A percentile compares a stretch with the other conserved stretches of the same genome.
Evolutionary conservation across 306 rosid species (phyloP).

Genomic region (Trichosanthes cucumerina): DNA sequence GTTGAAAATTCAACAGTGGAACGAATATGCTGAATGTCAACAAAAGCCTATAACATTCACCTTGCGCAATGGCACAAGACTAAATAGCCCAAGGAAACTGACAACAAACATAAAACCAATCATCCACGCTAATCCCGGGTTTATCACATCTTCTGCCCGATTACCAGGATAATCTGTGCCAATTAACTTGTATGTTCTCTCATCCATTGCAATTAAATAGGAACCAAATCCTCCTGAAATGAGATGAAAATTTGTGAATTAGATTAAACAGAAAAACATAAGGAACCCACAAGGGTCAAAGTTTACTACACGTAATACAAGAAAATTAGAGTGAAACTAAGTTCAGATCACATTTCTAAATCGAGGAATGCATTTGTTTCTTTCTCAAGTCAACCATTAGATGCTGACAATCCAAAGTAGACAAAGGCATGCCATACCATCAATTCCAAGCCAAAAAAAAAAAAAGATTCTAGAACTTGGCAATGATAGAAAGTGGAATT

Average conservation of each 20-base stretch:
- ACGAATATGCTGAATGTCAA: not conserved
- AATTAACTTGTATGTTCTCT: conserved; percentile 61
- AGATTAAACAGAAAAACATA: not conserved
- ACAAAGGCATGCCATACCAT: not conserved
- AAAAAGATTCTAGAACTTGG: not conserved
- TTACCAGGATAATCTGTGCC: conserved; percentile 92
- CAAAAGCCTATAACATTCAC: conserved; percentile 24
- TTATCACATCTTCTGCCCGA: conserved; percentile 73
- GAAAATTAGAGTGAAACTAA: not conserved
- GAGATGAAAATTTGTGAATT: conserved; percentile 6
- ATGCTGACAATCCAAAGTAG: not conserved
- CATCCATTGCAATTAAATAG: conserved; percentile 78
- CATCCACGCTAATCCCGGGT: conserved; percentile 91
- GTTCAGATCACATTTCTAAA: not conserved
- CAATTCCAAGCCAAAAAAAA: not conserved
- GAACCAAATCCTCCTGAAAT: conserved; percentile 85
- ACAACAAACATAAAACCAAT: conserved; percentile 70
- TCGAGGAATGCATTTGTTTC: not conserved
- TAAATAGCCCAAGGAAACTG: conserved; percentile 87
- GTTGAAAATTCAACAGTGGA: not conserved
- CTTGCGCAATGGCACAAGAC: conserved; percentile 91
- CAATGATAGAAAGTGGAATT: not conserved
- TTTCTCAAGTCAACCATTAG: not conserved
- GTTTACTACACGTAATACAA: no score
- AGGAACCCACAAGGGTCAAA: not conserved